phyloP scores from a whole-genome alignment of 805 yeast species.

The Candida stauntonica region DNA sequence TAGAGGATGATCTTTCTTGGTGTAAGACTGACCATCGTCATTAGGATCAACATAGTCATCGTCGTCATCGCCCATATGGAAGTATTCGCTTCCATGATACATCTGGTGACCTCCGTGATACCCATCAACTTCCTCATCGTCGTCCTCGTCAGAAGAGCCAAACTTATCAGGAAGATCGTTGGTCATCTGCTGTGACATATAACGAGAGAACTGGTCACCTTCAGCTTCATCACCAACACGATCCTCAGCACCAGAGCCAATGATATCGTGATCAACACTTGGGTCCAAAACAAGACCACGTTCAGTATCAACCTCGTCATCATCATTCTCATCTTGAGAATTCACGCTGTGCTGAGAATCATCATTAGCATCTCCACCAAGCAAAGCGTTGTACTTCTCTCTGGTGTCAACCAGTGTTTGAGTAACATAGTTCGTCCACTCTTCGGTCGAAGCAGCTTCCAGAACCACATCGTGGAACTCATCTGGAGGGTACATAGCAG shows the following conservation, averaged over 20 bases:
- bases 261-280: slow-evolving; percentile 34
- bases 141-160: slow-evolving; percentile 48
- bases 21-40: slow-evolving; percentile 75
- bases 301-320: slow-evolving; percentile 29
- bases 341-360: slow-evolving; percentile 13
- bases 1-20: slow-evolving; percentile 55
- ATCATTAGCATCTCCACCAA: slow-evolving; percentile 61
- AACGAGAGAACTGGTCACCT: slow-evolving; percentile 35
- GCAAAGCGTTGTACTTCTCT: slow-evolving; percentile 88
- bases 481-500: slow-evolving; percentile 28
- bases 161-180: slow-evolving; percentile 53
- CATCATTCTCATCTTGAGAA: slow-evolving; percentile 28
- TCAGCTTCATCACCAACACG: slow-evolving; percentile 11
- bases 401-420: slow-evolving; percentile 82
- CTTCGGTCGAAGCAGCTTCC: slow-evolving; percentile 37
- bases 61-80: slow-evolving; percentile 38
- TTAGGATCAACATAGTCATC: slow-evolving; percentile 78
- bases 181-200: slow-evolving; percentile 72
- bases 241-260: slow-evolving; percentile 25
- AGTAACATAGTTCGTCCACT: slow-evolving; percentile 81
- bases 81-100: slow-evolving; percentile 12
- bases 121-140: slow-evolving; percentile 27
- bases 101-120: slow-evolving; percentile 6
- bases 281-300: slow-evolving; percentile 26
- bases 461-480: slow-evolving; percentile 30